Base-by-base conservation (phyloP, 768 basidiomycete genomes). In the Cubamyces lactineus region DNA sequence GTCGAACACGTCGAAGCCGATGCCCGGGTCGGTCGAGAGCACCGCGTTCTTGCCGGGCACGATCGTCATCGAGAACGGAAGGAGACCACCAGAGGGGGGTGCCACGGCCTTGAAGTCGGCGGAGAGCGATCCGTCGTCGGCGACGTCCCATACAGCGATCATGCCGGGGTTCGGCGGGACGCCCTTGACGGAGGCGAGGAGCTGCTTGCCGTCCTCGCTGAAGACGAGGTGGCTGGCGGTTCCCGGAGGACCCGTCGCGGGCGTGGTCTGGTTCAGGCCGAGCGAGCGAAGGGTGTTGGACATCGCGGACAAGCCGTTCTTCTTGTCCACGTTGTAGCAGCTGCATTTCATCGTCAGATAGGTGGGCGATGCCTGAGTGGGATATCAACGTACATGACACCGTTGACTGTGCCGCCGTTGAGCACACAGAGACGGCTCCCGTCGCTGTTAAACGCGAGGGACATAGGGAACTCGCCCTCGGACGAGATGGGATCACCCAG, bases 161-260 rank as follows among this genome's bases (percentile, higher is more conserved):
- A 81, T 82, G 23, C 82, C 82, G 6, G 79, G 79, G 12, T 43
- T 54, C 2, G 81, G 78, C 15, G 81, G 80, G 17, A 75, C 64
- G 23, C 82, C 82, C 67, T 84, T 83, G 67, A 82, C 77, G 19
- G 82, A 78, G 13, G 77, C 82, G 45, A 83, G 69, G 40, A 84
- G 74, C 61, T 79, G 72, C 26, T 65, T 75, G 53, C 73, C 75
- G 59, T 82, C 80, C 66, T 80, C 78, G 21, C 70, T 74, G 74
- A 84, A 84, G 41, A 82, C 64, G 61, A 84, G 65, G 59, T 84
- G 79, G 68, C 76, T 78, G 51, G 76, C 72, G 19, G 74, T 75
- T 46, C 79, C 79, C 1, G 79, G 73, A 16, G 82, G 82, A 8
- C 83, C 82, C 17, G 71, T 80, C 0, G 82, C 77, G 43, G 81